Conservation (phyloP, 805 yeast species). For the Saccharomycopsis sp. region DNA sequence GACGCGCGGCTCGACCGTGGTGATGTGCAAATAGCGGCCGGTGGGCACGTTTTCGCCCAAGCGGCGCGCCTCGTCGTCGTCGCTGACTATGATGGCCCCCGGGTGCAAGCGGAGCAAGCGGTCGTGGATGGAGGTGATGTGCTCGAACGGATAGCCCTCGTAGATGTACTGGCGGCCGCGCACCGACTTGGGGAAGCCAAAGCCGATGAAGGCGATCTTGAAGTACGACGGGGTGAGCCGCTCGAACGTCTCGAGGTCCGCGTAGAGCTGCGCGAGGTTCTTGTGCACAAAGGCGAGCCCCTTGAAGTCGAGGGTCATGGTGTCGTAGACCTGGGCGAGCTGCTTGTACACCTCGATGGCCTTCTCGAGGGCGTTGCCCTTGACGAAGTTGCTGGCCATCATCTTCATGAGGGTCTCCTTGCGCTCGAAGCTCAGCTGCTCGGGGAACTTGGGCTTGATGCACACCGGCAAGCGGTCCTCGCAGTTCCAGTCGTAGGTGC, state of each 20-base stretch:
- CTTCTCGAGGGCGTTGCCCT: constrained; percentile 70
- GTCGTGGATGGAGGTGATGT: constrained; percentile 74
- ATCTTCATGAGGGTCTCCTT: constrained; percentile 64
- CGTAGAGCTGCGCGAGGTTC: constrained; percentile 61
- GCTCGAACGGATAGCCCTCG: constrained; percentile 85
- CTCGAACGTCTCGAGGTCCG: constrained; percentile 59
- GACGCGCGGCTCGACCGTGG: constrained; percentile 62
- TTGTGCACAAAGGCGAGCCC: constrained; percentile 69
- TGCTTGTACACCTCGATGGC: constrained; percentile 77
- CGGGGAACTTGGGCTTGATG: constrained; percentile 65
- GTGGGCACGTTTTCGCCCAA: constrained; percentile 46
- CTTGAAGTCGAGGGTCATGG: constrained; percentile 64
- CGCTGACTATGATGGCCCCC: constrained; percentile 64
- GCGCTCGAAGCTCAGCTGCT: constrained; percentile 73
- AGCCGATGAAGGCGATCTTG: constrained; percentile 73
- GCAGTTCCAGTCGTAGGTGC: constrained; percentile 69
- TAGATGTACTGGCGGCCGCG: constrained; percentile 73
- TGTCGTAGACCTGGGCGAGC: constrained; percentile 65
- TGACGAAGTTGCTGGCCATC: constrained; percentile 62
- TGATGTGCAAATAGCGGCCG: constrained; percentile 69
- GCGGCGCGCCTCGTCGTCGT: constrained; percentile 48
- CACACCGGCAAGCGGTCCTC: constrained; percentile 49
- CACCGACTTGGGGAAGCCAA: constrained; percentile 73
- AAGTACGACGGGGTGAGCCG: constrained; percentile 72
- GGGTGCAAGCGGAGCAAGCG: constrained; percentile 70